Evolutionary conservation across 306 rosid species (phyloP).

Genomic region (Purshia tridentata): DNA sequence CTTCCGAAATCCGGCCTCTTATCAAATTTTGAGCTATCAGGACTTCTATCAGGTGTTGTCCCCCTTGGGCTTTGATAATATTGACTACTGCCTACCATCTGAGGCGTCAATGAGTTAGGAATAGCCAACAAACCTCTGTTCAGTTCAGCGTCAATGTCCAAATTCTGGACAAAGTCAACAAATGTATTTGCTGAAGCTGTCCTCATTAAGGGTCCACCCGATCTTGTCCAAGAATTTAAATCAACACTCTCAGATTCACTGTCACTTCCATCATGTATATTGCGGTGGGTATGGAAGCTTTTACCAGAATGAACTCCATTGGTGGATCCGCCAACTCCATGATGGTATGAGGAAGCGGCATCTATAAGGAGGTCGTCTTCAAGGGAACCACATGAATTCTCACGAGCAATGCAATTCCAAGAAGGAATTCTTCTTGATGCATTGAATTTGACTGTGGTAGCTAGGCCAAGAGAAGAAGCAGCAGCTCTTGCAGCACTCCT

Average conservation of each 20-base stretch:
- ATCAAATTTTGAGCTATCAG: conserved; percentile 50
- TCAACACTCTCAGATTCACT: conserved; percentile 69
- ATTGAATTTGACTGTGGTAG: conserved; percentile 53
- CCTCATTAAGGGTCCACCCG: conserved; percentile 97
- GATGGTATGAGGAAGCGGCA: conserved; percentile 52
- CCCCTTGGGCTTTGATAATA: conserved; percentile 50
- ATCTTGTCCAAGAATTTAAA: conserved; percentile 71
- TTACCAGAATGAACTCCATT: conserved; percentile 36
- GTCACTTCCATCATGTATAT: conserved; percentile 69
- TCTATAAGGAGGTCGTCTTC: conserved; percentile 67
- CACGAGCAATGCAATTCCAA: conserved; percentile 96
- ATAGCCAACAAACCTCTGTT: conserved; percentile 42
- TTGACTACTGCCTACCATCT: conserved; percentile 31
- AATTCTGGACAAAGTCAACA: conserved; percentile 69
- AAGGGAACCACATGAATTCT: conserved; percentile 85
- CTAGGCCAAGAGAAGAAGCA: conserved; percentile 60
- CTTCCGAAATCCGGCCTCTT: conserved; percentile 42
- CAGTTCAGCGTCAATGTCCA: conserved; percentile 60
- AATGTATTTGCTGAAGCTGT: conserved; percentile 79
- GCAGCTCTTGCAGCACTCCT: conserved; percentile 81
- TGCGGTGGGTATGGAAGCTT: conserved; percentile 46
- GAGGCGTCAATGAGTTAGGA: conserved; percentile 40
- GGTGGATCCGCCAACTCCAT: conserved; percentile 38
- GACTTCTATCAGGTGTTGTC: conserved; percentile 51
- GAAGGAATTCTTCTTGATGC: conserved; percentile 94